Base-by-base conservation (phyloP, 352 stramenopile genomes). In the Chrysophaeum taylorii region DNA sequence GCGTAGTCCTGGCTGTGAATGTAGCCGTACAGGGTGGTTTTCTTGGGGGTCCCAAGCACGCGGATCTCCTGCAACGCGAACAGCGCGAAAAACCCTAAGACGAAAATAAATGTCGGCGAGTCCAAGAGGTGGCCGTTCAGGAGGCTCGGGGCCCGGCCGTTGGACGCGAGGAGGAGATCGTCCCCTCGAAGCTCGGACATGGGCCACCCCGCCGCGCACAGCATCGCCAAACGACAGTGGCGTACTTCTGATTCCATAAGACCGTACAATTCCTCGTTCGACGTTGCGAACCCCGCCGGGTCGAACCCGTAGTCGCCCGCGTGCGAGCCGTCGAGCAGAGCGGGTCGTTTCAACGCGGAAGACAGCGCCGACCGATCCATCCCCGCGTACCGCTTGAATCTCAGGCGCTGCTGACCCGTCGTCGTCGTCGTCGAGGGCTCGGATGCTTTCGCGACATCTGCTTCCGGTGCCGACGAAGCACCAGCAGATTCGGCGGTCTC, bases 281-380 rank as follows among this genome's bases (percentile, higher is more conserved):
- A 38, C 57, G 73, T 76, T 9, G 76, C 77, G 31, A 88, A 75
- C 21, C 82, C 82, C 33, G 86, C 70, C 14, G 81, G 81, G 70
- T 87, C 81, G 52, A 87, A 87, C 25, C 82, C 81, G 57, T 76
- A 83, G 60, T 88, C 82, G 37, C 82, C 81, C 43, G 81, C 76
- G 54, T 84, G 78, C 25, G 72, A 81, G 45, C 82, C 80, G 71
- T 87, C 82, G 37, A 87, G 74, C 27, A 73, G 66, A n/a, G n/a
- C n/a, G n/a, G n/a, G n/a, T n/a, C n/a, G n/a, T n/a, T n/a, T n/a
- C n/a, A n/a, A n/a, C n/a, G n/a, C n/a, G n/a, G n/a, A n/a, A n/a
- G n/a, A n/a, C n/a, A n/a, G n/a, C n/a, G n/a, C n/a, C n/a, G n/a
- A n/a, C n/a, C n/a, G n/a, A n/a, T n/a, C n/a, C n/a, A n/a, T n/a